Evolutionary conservation across 108 stramenopile genomes (phyloP).

Genomic region (Ochromonas danica): DNA sequence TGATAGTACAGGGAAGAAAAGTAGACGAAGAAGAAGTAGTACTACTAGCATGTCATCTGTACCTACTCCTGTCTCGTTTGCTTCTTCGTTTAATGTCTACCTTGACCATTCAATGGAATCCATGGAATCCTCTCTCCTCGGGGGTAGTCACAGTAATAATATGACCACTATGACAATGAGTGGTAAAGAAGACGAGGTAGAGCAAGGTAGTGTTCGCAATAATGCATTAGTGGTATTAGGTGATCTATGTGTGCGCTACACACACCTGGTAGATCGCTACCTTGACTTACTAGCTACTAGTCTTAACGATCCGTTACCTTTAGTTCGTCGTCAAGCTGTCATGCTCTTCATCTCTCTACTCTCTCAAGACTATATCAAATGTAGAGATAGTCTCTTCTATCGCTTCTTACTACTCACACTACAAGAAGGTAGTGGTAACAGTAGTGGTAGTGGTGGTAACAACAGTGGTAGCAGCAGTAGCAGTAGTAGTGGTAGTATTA

Average conservation of each 20-base stretch:
- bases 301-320: slow-evolving; percentile 65
- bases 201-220: slow-evolving; percentile 64
- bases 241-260: slow-evolving; percentile 84
- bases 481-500: too few species aligned
- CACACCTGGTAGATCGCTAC: slow-evolving; percentile 83
- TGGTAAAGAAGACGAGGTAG: not conserved
- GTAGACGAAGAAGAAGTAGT: too few species aligned
- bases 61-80: not conserved
- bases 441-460: too few species aligned
- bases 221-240: slow-evolving; percentile 84
- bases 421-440: too few species aligned
- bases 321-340: slow-evolving; percentile 82
- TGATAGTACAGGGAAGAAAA: too few species aligned
- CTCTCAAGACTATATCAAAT: slow-evolving; percentile 92
- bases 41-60: too few species aligned
- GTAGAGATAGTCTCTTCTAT: slow-evolving; percentile 80
- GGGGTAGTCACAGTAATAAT: not conserved
- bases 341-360: slow-evolving; percentile 75
- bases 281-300: slow-evolving; percentile 81
- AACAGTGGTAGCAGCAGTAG: too few species aligned
- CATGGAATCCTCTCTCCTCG: too few species aligned
- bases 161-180: not conserved
- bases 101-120: too few species aligned
- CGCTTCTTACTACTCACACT: slow-evolving; percentile 41
- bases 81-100: too few species aligned